Conservation (phyloP, 768 basidiomycete species). For the Cyclocybe aegerita region DNA sequence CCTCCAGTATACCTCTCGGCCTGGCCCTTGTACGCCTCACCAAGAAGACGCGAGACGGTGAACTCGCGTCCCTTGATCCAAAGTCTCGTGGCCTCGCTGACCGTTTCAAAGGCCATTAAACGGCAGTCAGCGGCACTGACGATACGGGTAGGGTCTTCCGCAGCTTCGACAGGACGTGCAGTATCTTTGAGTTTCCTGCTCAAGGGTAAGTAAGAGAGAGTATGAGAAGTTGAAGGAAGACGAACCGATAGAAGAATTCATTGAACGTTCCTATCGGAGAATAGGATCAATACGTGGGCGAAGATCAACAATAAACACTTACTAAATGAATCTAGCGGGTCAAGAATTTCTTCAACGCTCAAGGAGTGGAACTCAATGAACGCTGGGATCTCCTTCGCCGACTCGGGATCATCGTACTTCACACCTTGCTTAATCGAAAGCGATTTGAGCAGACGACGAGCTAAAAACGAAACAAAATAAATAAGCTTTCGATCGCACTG, state of each 20-base stretch:
- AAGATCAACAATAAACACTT: constrained; percentile 23
- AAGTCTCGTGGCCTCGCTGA: constrained; percentile 79
- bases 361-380: constrained; percentile 93
- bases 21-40: constrained; percentile 70
- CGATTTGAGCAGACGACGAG: constrained; percentile 81
- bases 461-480: constrained; percentile 33
- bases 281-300: neutral
- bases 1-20: constrained; percentile 77
- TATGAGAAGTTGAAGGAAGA: neutral
- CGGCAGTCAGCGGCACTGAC: constrained; percentile 95
- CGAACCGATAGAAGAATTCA: constrained; percentile 80
- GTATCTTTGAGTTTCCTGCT: constrained; percentile 79
- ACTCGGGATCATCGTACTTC: constrained; percentile 89
- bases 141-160: constrained; percentile 72
- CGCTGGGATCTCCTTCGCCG: constrained; percentile 75
- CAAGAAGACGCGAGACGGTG: constrained; percentile 74
- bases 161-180: constrained; percentile 73
- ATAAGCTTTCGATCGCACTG: neutral
- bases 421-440: constrained; percentile 90
- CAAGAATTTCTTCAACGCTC: constrained; percentile 76
- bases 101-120: constrained; percentile 90
- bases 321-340: constrained; percentile 86
- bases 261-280: constrained; percentile 78
- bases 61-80: constrained; percentile 99
- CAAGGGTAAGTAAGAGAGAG: constrained; percentile 13